Conservation (phyloP, 2,329 filamentous ascomycete species). For the Alternaria alternata region DNA sequence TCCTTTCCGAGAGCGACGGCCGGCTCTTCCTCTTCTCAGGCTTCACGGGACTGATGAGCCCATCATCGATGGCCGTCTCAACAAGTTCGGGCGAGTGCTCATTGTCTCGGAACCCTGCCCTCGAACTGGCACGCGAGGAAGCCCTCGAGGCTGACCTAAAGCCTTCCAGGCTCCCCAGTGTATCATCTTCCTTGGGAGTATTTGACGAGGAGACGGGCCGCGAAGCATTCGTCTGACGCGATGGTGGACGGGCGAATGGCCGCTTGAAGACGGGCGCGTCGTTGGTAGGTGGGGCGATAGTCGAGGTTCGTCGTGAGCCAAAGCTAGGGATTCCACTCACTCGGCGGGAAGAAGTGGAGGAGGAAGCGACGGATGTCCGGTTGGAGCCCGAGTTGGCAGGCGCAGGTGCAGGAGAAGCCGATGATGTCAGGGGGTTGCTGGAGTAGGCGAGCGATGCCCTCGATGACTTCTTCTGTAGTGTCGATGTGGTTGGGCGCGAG, state of each 20-base stretch:
- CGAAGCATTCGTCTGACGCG: constrained; percentile 39
- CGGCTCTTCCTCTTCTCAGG: constrained; percentile 50
- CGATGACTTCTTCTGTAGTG: constrained; percentile 45
- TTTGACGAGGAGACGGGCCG: constrained; percentile 22
- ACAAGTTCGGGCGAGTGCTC: constrained; percentile 33
- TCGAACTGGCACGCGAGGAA: constrained; percentile 51
- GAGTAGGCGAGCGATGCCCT: constrained; percentile 39
- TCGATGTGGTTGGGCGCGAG: constrained; percentile 21
- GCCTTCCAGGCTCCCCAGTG: constrained; percentile 53
- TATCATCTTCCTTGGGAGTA: constrained; percentile 45
- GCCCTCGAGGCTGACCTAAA: constrained; percentile 55
- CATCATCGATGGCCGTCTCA: constrained; percentile 11
- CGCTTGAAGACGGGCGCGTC: constrained; percentile 48
- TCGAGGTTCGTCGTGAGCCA: constrained; percentile 23
- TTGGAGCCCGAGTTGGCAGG: constrained; percentile 27
- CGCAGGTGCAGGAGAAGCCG: constrained; percentile 13
- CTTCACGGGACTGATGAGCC: constrained; percentile 17
- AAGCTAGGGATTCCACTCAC: constrained; percentile 31
- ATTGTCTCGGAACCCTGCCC: constrained; percentile 46
- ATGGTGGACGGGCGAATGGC: constrained; percentile 47
- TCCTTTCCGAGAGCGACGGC: constrained; percentile 79
- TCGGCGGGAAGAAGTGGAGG: constrained; percentile 21
- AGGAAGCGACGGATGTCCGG: constrained; percentile 34
- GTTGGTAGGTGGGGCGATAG: constrained; percentile 14
- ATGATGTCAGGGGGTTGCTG: constrained; percentile 24